phyloP scores from a whole-genome alignment of 2,329 filamentous ascomycete species.

The Mycogone perniciosa region DNA sequence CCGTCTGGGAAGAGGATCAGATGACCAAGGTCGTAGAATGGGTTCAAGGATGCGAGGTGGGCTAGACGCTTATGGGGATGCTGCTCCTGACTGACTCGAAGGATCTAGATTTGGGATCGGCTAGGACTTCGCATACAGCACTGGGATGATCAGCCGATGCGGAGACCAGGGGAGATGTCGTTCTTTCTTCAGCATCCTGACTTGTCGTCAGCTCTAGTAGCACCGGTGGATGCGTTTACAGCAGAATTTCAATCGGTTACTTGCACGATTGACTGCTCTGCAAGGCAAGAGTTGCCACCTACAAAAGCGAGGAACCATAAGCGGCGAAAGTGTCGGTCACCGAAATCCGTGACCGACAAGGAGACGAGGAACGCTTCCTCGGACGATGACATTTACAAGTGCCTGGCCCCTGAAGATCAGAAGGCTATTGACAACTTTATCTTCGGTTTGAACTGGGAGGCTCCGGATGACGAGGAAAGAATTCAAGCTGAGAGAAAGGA shows the following conservation, averaged over 20 bases:
- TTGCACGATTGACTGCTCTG: conserved; percentile 21
- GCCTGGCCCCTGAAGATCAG: conserved; percentile 20
- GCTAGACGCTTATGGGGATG: not conserved
- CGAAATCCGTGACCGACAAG: not conserved
- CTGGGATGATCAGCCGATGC: conserved; percentile 4
- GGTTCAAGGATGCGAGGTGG: conserved; percentile 24
- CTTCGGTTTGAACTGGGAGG: conserved; percentile 15
- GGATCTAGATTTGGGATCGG: conserved; percentile 25
- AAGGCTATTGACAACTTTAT: conserved; percentile 26
- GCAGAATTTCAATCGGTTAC: conserved; percentile 22
- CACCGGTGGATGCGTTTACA: conserved; percentile 21
- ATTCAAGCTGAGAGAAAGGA: not conserved
- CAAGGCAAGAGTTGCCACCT: not conserved
- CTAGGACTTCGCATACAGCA: conserved; percentile 24
- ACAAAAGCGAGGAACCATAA: conserved; percentile 8
- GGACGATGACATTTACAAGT: conserved; percentile 12
- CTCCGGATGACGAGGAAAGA: too few relatives aligned
- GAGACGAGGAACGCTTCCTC: not conserved
- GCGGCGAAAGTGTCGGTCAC: conserved; percentile 6
- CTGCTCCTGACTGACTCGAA: not conserved
- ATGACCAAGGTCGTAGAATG: conserved; percentile 14
- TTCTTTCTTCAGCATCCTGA: conserved; percentile 34
- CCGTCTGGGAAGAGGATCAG: conserved; percentile 10
- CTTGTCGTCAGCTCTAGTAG: conserved; percentile 24
- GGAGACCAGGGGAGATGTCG: conserved; percentile 16